Base-by-base conservation (phyloP, 2,329 filamentous ascomycete genomes). In the Phialemoniopsis sp. region DNA sequence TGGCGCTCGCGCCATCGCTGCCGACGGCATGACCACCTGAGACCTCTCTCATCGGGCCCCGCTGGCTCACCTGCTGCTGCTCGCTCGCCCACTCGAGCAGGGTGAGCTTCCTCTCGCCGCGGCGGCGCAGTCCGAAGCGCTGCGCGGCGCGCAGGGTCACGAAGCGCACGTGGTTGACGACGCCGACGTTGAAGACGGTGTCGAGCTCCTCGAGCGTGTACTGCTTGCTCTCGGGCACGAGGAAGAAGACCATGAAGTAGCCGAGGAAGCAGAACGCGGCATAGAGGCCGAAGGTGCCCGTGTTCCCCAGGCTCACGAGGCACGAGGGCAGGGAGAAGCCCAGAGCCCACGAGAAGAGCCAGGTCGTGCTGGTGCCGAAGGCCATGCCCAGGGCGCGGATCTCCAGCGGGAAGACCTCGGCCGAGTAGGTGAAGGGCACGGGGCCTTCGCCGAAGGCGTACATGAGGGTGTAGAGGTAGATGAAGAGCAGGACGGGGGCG, bases 401-500 rank as follows among this genome's bases (percentile, higher is more conserved):
- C 45, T 82, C 80, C 3, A 82, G 62, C 5, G 80, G 80, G 51
- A 82, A 84, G 2, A 78, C 80, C 55, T 85, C 80, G 15, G 80
- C 80, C 0, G 78, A 81, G 54, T 84, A 85, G 1, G 78, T 82
- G 51, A 83, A 84, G 0, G 80, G 79, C 0, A 83, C 79, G 7
- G 67, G 67, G 0, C 80, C 80, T 52, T 80, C 79, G 30, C 80
- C 80, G 2, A 78, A 78, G 2, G 68, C 73, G 56, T 76, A 76
- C 10, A 74, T 68, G 12, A 71, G 56, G 37, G 60, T 68, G 41
- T 68, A 76, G 13, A 74, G 55, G 46, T 73, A 74, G 32, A 72
- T 67, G n/a, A 67, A 70, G 10, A 68, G 53, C 5, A 68, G 67
- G 19, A 73, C 67, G 37, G 65, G 68, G 17, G 56, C 66, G 14